A percentile compares a stretch with the other conserved stretches of the same genome.
phyloP scores from a whole-genome alignment of 2,329 filamentous ascomycete genomes.

The Metarhizium sp. region DNA sequence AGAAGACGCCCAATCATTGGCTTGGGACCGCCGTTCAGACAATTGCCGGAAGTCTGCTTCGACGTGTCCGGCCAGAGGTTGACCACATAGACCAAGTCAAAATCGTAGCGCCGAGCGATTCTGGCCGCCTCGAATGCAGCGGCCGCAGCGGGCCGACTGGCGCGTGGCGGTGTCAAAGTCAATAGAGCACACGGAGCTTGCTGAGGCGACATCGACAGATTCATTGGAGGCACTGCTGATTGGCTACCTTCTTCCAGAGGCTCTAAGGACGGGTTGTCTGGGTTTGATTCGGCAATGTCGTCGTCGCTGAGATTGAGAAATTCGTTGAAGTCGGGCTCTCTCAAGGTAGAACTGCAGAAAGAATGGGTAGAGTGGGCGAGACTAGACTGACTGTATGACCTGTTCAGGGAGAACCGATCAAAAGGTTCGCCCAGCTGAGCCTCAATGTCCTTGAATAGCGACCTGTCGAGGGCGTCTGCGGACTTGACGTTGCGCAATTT shows the following conservation, averaged over 20 bases:
- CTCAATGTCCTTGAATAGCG: slow-evolving; percentile 16
- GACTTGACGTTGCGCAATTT: slow-evolving; percentile 18
- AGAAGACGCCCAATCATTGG: slow-evolving; percentile 40
- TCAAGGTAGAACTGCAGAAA: slow-evolving; percentile 27
- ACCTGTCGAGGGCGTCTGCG: slow-evolving; percentile 18
- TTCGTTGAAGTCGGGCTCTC: slow-evolving; percentile 43
- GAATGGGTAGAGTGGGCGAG: slow-evolving; percentile 19
- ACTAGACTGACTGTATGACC: slow-evolving; percentile 21
- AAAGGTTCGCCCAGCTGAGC: slow-evolving; percentile 17
- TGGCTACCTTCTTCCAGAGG: slow-evolving; percentile 3
- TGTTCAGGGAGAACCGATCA: slow-evolving; percentile 15
- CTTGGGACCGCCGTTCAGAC: slow-evolving; percentile 7
- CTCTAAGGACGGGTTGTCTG: slow-evolving; percentile 10
- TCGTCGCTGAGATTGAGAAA: slow-evolving; percentile 47
- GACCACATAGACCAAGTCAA: slow-evolving; percentile 50
- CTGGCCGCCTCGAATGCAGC: slow-evolving; percentile 46
- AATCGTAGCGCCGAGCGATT: slow-evolving; percentile 46
- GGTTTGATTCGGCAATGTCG: slow-evolving; percentile 41
- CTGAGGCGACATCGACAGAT: slow-evolving; percentile 12
- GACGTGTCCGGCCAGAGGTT: slow-evolving; percentile 42
- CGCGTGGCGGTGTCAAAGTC: slow-evolving; percentile 34
- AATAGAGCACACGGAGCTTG: slow-evolving; percentile 25
- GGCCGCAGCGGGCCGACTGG: slow-evolving; percentile 32
- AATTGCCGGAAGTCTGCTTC: slow-evolving; percentile 5
- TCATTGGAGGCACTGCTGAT: slow-evolving; percentile 11